Conservation (phyloP, 2,329 filamentous ascomycete species). For the Coleophoma crateriformis region DNA sequence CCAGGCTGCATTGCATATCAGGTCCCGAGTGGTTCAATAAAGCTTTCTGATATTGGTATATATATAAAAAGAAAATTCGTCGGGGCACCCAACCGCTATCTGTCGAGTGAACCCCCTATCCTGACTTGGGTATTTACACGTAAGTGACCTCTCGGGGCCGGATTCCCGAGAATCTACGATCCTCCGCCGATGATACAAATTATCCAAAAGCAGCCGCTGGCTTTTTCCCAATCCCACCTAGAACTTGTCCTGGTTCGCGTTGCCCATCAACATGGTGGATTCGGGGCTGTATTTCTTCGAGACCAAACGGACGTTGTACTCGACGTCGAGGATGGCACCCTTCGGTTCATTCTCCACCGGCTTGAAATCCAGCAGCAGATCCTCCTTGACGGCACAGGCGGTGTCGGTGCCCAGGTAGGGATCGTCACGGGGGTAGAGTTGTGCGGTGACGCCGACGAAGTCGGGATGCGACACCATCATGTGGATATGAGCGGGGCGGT, state of each 20-base stretch:
- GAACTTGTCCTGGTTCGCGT: constrained; percentile 8
- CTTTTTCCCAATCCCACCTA: not conserved
- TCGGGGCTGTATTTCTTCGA: constrained; percentile 23
- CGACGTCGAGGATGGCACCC: constrained; percentile 18
- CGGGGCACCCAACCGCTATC: too few relatives aligned
- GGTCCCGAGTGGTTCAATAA: too few relatives aligned
- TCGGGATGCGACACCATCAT: constrained; percentile 52
- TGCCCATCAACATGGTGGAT: constrained; percentile 17
- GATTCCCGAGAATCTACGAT: too few relatives aligned
- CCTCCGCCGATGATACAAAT: too few relatives aligned
- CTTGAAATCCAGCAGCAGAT: constrained; percentile 41
- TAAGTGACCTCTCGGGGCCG: too few relatives aligned
- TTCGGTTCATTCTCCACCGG: constrained; percentile 29
- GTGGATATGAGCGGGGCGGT: constrained; percentile 52
- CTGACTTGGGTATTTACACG: too few relatives aligned
- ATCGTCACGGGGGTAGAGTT: constrained; percentile 66
- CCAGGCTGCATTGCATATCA: too few relatives aligned
- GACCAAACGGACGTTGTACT: constrained; percentile 21
- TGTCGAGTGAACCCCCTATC: too few relatives aligned
- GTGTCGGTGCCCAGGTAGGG: constrained; percentile 49
- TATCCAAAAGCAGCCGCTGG: too few relatives aligned
- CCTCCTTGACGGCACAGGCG: constrained; percentile 46
- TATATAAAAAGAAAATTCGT: too few relatives aligned
- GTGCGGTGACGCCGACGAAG: constrained; percentile 65
- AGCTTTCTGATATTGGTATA: too few relatives aligned